Conservation (phyloP, 2,329 filamentous ascomycete species). For the Laburnicola sp. region DNA sequence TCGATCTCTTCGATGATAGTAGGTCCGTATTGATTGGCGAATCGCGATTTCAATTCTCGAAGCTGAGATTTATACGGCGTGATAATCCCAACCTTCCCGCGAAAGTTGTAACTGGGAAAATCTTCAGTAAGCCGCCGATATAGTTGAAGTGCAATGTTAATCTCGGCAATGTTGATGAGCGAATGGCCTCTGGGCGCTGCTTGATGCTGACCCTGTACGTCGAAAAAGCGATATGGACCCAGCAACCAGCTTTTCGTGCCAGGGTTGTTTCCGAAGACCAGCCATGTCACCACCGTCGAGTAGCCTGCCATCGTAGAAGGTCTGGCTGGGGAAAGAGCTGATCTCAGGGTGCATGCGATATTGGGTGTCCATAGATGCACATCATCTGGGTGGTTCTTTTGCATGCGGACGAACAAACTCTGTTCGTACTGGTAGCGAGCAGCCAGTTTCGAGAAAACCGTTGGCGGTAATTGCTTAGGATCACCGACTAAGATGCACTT, state of each 20-base stretch:
- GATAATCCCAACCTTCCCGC: conserved; percentile 90
- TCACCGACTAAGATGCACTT: conserved; percentile 98
- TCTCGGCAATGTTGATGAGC: conserved; percentile 82
- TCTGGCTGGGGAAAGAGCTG: conserved; percentile 82
- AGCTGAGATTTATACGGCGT: conserved; percentile 97
- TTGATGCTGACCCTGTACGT: conserved; percentile 85
- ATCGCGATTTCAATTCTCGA: conserved; percentile 74
- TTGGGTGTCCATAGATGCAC: conserved; percentile 96
- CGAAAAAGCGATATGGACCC: conserved; percentile 94
- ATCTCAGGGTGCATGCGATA: conserved; percentile 99
- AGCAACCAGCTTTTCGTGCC: conserved; percentile 81
- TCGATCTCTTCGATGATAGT: conserved; percentile 78
- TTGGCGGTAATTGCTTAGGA: conserved; percentile 94
- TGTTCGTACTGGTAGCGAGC: conserved; percentile 94
- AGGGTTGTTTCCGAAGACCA: conserved; percentile 72
- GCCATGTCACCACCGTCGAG: conserved; percentile 85
- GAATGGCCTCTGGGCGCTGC: conserved; percentile 83
- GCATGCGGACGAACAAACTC: conserved; percentile 98
- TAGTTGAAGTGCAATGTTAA: conserved; percentile 82
- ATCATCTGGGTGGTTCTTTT: conserved; percentile 82
- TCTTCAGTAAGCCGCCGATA: conserved; percentile 79
- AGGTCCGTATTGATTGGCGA: conserved; percentile 72
- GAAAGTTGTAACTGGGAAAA: conserved; percentile 68
- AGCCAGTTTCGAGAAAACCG: conserved; percentile 90
- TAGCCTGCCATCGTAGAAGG: conserved; percentile 89